Evolutionary conservation across 257 asterid genomes (phyloP).

Genomic region (Datura wrightii): DNA sequence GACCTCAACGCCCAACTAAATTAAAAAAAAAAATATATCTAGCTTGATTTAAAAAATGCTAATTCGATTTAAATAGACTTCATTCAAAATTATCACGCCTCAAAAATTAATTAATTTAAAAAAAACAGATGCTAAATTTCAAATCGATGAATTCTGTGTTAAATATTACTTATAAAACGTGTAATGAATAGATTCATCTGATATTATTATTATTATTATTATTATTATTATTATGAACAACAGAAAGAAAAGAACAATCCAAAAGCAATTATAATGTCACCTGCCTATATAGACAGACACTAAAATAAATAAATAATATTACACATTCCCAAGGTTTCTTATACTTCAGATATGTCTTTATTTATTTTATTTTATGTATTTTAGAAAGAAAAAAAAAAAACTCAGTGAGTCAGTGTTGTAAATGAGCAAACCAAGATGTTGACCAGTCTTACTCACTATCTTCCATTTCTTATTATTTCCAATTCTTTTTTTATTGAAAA

Average conservation of each 20-base stretch:
- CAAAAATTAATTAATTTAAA: too few species aligned
- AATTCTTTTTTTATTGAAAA: not conserved
- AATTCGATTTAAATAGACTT: too few species aligned
- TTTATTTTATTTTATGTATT: not conserved
- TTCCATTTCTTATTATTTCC: constrained; percentile 11
- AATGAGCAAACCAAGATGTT: constrained; percentile 29
- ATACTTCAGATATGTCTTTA: not conserved
- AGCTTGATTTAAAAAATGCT: too few species aligned
- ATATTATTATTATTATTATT: too few species aligned
- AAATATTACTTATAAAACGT: not conserved
- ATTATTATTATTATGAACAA: not conserved
- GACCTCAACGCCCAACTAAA: too few species aligned
- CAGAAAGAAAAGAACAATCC: constrained; percentile 18
- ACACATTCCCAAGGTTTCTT: constrained; percentile 27
- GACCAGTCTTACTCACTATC: constrained; percentile 31
- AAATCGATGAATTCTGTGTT: not conserved
- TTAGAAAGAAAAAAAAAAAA: not conserved
- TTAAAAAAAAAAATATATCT: too few species aligned
- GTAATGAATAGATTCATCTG: not conserved
- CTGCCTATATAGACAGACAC: not conserved
- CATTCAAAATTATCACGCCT: too few species aligned
- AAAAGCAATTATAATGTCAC: not conserved
- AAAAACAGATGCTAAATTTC: too few species aligned
- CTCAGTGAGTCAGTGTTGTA: constrained; percentile 27
- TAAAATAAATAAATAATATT: not conserved